Evolutionary conservation across 2,329 filamentous ascomycete species (phyloP), one percentile per base, ranked within the genome.

Genomic region (Penicillium sp.): DNA sequence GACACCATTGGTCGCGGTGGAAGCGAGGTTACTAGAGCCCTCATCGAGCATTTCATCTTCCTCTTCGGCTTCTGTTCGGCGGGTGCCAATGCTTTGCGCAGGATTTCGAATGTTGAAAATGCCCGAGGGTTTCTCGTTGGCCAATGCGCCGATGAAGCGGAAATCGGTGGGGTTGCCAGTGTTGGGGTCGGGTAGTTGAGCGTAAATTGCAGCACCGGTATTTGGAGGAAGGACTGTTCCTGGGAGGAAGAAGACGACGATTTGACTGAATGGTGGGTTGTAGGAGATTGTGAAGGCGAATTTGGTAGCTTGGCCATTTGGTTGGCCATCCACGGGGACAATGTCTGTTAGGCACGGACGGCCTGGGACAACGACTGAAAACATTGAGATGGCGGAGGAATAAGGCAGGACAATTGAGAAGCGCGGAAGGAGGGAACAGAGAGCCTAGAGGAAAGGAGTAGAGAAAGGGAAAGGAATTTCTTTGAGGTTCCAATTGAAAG

Each of bases 201-300:
- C 83, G 77, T 97, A 97, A 60, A 99, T 93, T 43, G 92, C 90
- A 13, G 92, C 94, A 5, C 91, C 93, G 18, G 89, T 89, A 63
- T 85, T 83, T 3, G 83, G 79, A 0, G 92, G 92, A 0, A 99
- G 81, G 9, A 82, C 74, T 9, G 88, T 81, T 39, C 88, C 89
- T 0, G 94, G 95, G 1, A 97, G 84, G 31, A 97, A 81, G 77
- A 97, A 96, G 53, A 97, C 87, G 66, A 92, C 89, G 51, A 97
- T 83, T 71, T 97, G 92, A 51, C 78, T 81, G 72, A 88, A 86
- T 5, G 79, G 66, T 1, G 85, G 82, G 23, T 71, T 67, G 6
- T 83, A 72, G 14, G 88, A 86, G 72, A 94, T 91, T 48, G 85
- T 77, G 73, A 88, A 87, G 48, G 84, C 82, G 71, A 85, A 86